Conservation (phyloP, 306 rosid genomes). For the Corylus avellana region DNA sequence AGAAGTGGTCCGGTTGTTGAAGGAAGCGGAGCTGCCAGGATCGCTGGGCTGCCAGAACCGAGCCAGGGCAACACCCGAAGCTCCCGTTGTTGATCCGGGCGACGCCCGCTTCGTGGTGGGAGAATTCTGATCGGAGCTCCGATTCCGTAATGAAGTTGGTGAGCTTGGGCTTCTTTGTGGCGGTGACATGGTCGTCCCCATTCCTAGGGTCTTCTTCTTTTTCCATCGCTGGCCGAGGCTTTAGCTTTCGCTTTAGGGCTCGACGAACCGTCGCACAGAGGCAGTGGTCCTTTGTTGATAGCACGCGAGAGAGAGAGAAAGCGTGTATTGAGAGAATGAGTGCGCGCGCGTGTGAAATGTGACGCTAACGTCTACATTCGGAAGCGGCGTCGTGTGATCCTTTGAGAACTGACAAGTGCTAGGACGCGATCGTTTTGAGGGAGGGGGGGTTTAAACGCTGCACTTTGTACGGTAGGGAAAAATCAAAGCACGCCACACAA, state of each 20-base stretch:
- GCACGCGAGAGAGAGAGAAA: background rate
- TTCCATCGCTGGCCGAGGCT: slow-evolving; percentile 24
- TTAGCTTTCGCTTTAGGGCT: background rate
- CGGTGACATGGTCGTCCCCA: slow-evolving; percentile 21
- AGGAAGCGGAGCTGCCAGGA: slow-evolving; percentile 53
- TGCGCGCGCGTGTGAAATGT: background rate
- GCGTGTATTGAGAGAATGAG: background rate
- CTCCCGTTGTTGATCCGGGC: slow-evolving; percentile 68
- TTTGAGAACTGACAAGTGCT: too few relatives aligned
- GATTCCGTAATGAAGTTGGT: slow-evolving; percentile 26
- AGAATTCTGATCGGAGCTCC: slow-evolving; percentile 44
- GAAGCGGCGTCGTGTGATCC: too few relatives aligned
- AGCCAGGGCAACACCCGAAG: slow-evolving; percentile 64
- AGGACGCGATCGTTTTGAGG: too few relatives aligned
- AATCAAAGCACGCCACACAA: too few relatives aligned
- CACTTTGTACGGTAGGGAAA: too few relatives aligned
- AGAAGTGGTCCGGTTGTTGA: slow-evolving; percentile 60
- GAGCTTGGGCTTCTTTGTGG: slow-evolving; percentile 38
- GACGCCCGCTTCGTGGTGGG: slow-evolving; percentile 48
- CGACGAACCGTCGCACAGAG: background rate
- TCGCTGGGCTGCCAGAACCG: slow-evolving; percentile 46
- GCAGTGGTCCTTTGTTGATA: background rate
- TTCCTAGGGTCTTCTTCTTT: slow-evolving; percentile 34
- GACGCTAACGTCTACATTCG: too few relatives aligned
- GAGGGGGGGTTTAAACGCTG: too few relatives aligned